A percentile compares a stretch with the other conserved stretches of the same genome.
Evolutionary conservation across 176 grass and related monocot genomes (phyloP).

Genomic region (Chloris gayana): DNA sequence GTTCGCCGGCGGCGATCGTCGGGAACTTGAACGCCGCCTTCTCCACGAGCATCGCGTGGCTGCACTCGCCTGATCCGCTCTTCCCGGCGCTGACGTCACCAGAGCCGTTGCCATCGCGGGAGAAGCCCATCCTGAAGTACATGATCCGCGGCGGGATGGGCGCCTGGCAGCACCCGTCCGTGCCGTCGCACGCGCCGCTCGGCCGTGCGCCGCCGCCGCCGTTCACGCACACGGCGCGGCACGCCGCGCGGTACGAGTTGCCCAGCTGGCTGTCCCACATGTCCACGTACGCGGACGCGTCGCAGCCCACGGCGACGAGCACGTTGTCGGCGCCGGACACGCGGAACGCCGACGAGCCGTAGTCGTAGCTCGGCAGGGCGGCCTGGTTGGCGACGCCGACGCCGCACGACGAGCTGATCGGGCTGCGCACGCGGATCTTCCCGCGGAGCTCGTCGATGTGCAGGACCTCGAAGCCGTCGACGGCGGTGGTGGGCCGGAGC

Average conservation of each 20-base stretch:
- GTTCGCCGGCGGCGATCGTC: background rate
- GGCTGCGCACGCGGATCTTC: too few species aligned
- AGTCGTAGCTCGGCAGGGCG: too few species aligned
- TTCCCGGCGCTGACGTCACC: background rate
- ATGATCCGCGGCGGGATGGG: conserved; percentile 28
- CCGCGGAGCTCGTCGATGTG: too few species aligned
- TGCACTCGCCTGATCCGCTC: conserved; percentile 36
- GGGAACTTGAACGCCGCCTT: conserved; percentile 32
- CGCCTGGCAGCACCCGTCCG: conserved; percentile 57
- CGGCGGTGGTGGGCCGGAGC: too few species aligned
- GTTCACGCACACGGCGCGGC: background rate
- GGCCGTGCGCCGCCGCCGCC: too few species aligned
- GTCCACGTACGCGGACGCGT: conserved; percentile 28
- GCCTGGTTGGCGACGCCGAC: too few species aligned
- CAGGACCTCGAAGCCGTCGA: too few species aligned
- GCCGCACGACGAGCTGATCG: too few species aligned
- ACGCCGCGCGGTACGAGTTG: conserved; percentile 1
- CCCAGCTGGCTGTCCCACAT: background rate
- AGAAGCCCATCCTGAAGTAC: conserved; percentile 11
- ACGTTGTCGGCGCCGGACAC: conserved; percentile 40
- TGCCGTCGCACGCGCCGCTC: conserved; percentile 36
- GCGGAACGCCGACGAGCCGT: conserved; percentile 16
- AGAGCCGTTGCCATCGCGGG: background rate
- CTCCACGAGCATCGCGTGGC: conserved; percentile 51
- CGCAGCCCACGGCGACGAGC: conserved; percentile 61